Evolutionary conservation across 2,329 filamentous ascomycete genomes (phyloP), one percentile per base, ranked within the genome.

Genomic region (Exophiala sideris): DNA sequence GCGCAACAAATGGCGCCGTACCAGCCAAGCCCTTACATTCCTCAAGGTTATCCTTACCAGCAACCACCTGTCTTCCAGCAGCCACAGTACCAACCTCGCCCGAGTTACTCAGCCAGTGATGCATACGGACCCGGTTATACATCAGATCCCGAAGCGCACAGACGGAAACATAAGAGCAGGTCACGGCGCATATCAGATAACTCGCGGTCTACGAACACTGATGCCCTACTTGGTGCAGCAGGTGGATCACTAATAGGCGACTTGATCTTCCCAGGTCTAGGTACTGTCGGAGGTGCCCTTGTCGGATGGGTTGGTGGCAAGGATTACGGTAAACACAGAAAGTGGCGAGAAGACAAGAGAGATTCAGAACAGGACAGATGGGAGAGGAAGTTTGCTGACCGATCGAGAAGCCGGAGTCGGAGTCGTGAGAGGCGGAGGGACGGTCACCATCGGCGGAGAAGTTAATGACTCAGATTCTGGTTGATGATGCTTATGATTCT

Each of bases 241-340:
- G 62, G 60, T 16, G 63, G 63, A 11, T 62, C 62, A 5, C 32
- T 65, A 9, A 54, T 65, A 11, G 63, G 63, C 20, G 63, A 65
- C 40, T 47, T 65, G 7, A 60, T 65, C 16, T 64, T 64, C 46
- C 63, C 63, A 5, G 63, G 63, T 18, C 48, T 65, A 11, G 63
- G 63, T 2, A 65, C 63, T 14, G 52, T 65, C 8, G 63, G 63
- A 32, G 63, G 63, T 14, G 63, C 61, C n/a, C 42, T 63, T 12
- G 50, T 58, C 11, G 63, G 63, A 14, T 65, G 59, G 57, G 33
- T 64, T 3, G 63, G 63, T 44, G 63, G 63, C 34, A 64, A 59
- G 41, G 62, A 64, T 29, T 62, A 64, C 21, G 63, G 59, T 16
- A 61, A 64, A 40, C 57, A 60, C 47, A 56, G 62, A 41, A 62